A percentile compares a stretch with the other conserved stretches of the same genome.
Conservation (phyloP, 164 flowering plant species). For the Paratinospora sagittata region DNA sequence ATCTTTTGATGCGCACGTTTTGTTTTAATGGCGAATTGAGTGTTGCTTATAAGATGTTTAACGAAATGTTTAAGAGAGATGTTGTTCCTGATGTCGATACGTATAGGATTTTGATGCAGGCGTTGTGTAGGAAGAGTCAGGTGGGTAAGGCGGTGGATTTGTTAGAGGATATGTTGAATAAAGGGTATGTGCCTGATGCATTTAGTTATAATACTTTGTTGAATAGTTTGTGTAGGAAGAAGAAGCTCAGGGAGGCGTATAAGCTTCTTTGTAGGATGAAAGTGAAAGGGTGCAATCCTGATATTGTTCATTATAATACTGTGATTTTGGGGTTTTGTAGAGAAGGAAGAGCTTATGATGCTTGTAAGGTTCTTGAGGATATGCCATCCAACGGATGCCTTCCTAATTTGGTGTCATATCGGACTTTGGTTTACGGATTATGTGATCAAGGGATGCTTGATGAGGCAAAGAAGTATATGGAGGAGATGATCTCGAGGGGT, state of each 20-base stretch:
- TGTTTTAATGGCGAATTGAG: slow-evolving; percentile 55
- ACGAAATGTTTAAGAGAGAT: slow-evolving; percentile 71
- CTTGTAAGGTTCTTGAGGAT: too few relatives aligned
- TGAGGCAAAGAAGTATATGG: slow-evolving; percentile 53
- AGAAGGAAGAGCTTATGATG: too few relatives aligned
- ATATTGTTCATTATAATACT: slow-evolving; percentile 81
- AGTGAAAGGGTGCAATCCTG: slow-evolving; percentile 87
- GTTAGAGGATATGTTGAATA: slow-evolving; percentile 89
- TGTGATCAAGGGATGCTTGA: slow-evolving; percentile 67
- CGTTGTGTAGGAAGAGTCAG: too few relatives aligned
- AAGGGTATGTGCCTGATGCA: slow-evolving; percentile 83
- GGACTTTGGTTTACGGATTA: too few relatives aligned
- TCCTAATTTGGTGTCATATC: too few relatives aligned
- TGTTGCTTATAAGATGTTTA: slow-evolving; percentile 64
- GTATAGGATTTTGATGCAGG: slow-evolving; percentile 81
- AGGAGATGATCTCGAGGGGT: slow-evolving; percentile 59
- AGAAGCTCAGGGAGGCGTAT: too few relatives aligned
- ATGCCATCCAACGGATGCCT: too few relatives aligned
- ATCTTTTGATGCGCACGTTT: slow-evolving; percentile 56
- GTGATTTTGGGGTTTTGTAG: too few relatives aligned
- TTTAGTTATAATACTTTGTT: slow-evolving; percentile 68
- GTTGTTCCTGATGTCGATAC: slow-evolving; percentile 63
- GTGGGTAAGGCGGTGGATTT: slow-evolving; percentile 62
- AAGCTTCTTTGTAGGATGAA: slow-evolving; percentile 96
- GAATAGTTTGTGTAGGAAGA: slow-evolving; percentile 95